Evolutionary conservation across 352 stramenopile species (phyloP).

Genomic region (Aphanomyces astaci): DNA sequence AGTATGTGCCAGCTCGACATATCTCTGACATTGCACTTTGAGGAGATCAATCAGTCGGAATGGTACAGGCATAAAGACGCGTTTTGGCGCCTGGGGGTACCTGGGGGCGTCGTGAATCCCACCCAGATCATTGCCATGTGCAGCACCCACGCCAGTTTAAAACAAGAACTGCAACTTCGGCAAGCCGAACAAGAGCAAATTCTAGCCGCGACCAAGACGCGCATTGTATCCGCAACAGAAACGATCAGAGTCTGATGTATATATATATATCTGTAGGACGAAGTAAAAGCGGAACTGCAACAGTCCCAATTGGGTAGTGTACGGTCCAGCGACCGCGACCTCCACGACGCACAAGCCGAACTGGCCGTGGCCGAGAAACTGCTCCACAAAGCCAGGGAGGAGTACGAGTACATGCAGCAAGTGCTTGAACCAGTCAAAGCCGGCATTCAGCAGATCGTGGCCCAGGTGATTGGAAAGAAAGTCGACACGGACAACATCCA

Average conservation of each 20-base stretch:
- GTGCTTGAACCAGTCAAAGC: constrained; percentile 73
- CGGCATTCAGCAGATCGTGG: constrained; percentile 68
- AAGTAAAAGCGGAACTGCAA: constrained; percentile 44
- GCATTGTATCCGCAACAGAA: constrained; percentile 40
- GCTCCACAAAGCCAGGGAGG: constrained; percentile 60
- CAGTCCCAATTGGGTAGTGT: constrained; percentile 35
- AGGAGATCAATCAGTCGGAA: too few relatives aligned
- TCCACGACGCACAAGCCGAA: neutral
- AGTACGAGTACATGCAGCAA: constrained; percentile 80
- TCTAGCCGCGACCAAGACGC: constrained; percentile 39
- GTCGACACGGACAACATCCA: constrained; percentile 62
- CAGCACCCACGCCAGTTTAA: constrained; percentile 57
- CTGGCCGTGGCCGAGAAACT: constrained; percentile 31
- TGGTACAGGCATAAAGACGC: constrained; percentile 28
- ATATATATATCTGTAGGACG: constrained; percentile 35
- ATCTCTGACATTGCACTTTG: neutral
- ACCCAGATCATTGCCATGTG: constrained; percentile 63
- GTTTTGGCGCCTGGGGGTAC: constrained; percentile 57
- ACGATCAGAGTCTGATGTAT: too few relatives aligned
- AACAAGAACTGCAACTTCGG: constrained; percentile 54
- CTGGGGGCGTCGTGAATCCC: constrained; percentile 44
- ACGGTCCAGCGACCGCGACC: neutral
- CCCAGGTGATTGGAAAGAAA: constrained; percentile 61
- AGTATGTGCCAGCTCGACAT: neutral
- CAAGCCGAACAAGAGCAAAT: constrained; percentile 52